A percentile compares a stretch with the other conserved stretches of the same genome.
Conservation (phyloP, 2,329 filamentous ascomycete species). For the Chalaropsis thielavioides region DNA sequence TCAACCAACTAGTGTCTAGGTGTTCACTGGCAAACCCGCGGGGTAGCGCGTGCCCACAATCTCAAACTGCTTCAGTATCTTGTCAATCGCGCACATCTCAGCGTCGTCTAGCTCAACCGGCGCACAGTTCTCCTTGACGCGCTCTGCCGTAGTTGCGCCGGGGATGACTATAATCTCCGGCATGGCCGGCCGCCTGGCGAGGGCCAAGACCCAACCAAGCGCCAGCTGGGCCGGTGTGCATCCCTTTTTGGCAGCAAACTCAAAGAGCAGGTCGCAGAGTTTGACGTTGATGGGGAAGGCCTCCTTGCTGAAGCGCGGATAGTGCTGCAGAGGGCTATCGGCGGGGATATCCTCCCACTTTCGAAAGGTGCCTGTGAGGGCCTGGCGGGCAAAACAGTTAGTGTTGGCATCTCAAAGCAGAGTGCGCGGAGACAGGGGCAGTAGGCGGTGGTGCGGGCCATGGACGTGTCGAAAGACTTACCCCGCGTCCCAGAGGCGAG, state of each 20-base stretch:
- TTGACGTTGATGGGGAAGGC: slow-evolving; percentile 50
- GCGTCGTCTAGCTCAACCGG: slow-evolving; percentile 34
- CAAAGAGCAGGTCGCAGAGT: slow-evolving; percentile 43
- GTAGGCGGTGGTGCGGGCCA: background rate
- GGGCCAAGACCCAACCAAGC: slow-evolving; percentile 44
- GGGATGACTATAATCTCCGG: slow-evolving; percentile 51
- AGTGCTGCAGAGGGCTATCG: slow-evolving; percentile 30
- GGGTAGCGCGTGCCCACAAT: slow-evolving; percentile 37
- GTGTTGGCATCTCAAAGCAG: slow-evolving; percentile 21
- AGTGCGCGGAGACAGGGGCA: too few relatives aligned
- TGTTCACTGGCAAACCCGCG: slow-evolving; percentile 25
- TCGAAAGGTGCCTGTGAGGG: slow-evolving; percentile 41
- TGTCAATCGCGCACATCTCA: slow-evolving; percentile 38
- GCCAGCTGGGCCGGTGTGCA: slow-evolving; percentile 50
- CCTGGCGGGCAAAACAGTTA: slow-evolving; percentile 30
- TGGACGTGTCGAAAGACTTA: slow-evolving; percentile 21
- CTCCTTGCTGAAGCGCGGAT: slow-evolving; percentile 47
- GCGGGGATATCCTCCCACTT: slow-evolving; percentile 40
- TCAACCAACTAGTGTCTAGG: slow-evolving; percentile 21
- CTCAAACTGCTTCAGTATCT: slow-evolving; percentile 34
- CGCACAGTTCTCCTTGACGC: slow-evolving; percentile 47
- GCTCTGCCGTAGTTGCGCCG: slow-evolving; percentile 41
- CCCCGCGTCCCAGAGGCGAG: slow-evolving; percentile 50
- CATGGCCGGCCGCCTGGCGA: slow-evolving; percentile 38
- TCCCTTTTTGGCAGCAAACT: slow-evolving; percentile 44